Evolutionary conservation across 306 rosid species (phyloP).

Genomic region (Purshia tridentata): DNA sequence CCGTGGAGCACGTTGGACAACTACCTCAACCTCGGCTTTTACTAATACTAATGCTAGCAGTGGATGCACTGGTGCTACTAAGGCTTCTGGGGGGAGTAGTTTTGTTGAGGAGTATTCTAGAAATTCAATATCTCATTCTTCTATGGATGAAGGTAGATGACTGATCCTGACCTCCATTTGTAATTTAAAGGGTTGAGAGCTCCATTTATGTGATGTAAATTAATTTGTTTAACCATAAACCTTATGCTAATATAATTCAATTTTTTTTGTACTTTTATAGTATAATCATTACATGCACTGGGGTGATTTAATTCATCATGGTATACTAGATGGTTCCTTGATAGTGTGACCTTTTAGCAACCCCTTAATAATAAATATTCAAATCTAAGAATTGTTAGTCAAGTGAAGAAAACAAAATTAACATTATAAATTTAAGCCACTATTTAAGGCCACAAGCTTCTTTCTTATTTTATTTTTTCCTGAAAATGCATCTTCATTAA

Average conservation of each 20-base stretch:
- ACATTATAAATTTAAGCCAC: constrained; percentile 12
- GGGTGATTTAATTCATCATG: neutral
- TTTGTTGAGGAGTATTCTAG: constrained; percentile 65
- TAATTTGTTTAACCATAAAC: neutral
- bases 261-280: neutral
- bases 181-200: neutral
- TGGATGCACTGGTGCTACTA: constrained; percentile 40
- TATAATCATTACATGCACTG: neutral
- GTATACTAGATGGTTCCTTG: too few species aligned
- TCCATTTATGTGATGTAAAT: constrained; percentile 2
- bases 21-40: constrained; percentile 48
- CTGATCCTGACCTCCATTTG: neutral
- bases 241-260: neutral
- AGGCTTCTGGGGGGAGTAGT: constrained; percentile 53
- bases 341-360: too few species aligned
- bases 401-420: neutral
- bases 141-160: constrained; percentile 71
- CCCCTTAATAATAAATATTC: too few species aligned
- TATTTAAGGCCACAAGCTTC: neutral
- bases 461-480: too few species aligned
- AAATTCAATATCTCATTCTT: constrained; percentile 75
- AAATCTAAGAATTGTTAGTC: neutral
- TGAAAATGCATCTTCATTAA: too few species aligned
- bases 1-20: constrained; percentile 62
- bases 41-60: constrained; percentile 54